Base-by-base conservation (phyloP, 192 early-diverging fungal species). In the Dissophora globulifera region DNA sequence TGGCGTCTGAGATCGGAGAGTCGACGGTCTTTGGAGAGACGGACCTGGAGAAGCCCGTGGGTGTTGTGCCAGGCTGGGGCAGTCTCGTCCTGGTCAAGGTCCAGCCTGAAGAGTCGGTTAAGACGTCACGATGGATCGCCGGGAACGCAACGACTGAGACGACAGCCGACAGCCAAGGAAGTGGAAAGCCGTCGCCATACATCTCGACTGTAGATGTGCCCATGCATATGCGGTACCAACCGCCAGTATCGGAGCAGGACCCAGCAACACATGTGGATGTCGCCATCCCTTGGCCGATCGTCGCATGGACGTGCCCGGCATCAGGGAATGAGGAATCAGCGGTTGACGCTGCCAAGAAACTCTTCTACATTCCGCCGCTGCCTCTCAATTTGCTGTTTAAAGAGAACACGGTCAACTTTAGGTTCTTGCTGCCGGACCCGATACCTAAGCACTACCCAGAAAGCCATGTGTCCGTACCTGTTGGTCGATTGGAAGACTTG, bases 171-270 rank as follows among this genome's bases (percentile, higher is more conserved):
- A 35, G 20, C 3, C 35, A 63, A n/a, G 13, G 33, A 2, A 29
- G 27, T 20, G 6, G 17, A 19, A 31, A 47, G 6, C 25, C 53
- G 19, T 17, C 38, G 16, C 19, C 11, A 0, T 74, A 51, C 17
- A 50, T 51, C 11, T 53, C 63, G 8, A 67, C 64, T 7, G 58
- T 76, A 0, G 63, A 76, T 16, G 67, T 76, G 27, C 72, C 72
- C 15, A 67, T 76, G 72, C 72, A 76, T 41, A 76, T 67, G 64
- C 56, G 72, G 0, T 76, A 76, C 47, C 72, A 76, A 25, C 72
- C 72, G 10, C 72, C 72, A 6, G 52, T 76, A 1, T 29, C 63
- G 1, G 20, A 40, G 26, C 58, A 55, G 8, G 31, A 66, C 38
- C 30, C 62, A 13, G 72, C 52, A 0, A 67, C 58, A 2, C 72